phyloP scores from a whole-genome alignment of 1,284 basidiomycete species.

The Anthracocystis panici-leucophaei region DNA sequence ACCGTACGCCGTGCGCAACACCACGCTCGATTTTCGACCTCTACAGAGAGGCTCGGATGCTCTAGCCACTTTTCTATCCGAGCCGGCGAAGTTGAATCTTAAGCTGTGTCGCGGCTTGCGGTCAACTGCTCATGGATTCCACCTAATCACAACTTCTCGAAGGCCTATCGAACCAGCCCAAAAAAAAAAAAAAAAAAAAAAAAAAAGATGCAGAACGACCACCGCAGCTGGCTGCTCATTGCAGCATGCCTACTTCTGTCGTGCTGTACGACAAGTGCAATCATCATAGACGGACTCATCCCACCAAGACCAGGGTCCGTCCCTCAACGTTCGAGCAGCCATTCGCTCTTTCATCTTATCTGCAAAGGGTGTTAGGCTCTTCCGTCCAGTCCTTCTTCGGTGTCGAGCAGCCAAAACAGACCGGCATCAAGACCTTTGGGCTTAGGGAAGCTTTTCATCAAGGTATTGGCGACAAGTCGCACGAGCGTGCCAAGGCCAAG shows the following conservation, averaged over 20 bases:
- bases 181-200: too few species aligned
- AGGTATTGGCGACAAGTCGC: slow-evolving; percentile 38
- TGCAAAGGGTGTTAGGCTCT: slow-evolving; percentile 24
- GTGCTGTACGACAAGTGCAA: slow-evolving; percentile 11
- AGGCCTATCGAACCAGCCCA: slow-evolving; percentile 4
- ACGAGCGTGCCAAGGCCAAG: slow-evolving; percentile 28
- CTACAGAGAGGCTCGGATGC: neutral
- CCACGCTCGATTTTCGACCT: too few species aligned
- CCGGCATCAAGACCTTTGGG: slow-evolving; percentile 28
- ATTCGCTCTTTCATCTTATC: slow-evolving; percentile 26
- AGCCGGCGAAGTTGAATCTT: too few species aligned
- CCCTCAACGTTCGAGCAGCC: slow-evolving; percentile 21
- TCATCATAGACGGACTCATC: slow-evolving; percentile 21
- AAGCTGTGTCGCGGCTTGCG: neutral
- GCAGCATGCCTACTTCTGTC: slow-evolving; percentile 13
- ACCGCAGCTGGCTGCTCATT: slow-evolving; percentile 15
- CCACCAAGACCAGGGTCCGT: slow-evolving; percentile 16
- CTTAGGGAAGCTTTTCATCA: slow-evolving; percentile 50
- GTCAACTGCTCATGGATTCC: slow-evolving; percentile 11
- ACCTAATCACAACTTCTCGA: neutral
- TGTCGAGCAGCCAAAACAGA: neutral
- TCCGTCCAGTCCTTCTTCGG: slow-evolving; percentile 7
- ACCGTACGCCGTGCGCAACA: too few species aligned
- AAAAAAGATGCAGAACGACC: slow-evolving; percentile 7
- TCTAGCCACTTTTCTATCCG: neutral